A percentile compares a stretch with the other conserved stretches of the same genome.
These are phyloP conservation scores for Castanea crenata DNA, from an alignment of 306 rosid genomes.

Conservation along the genomic window DNA sequence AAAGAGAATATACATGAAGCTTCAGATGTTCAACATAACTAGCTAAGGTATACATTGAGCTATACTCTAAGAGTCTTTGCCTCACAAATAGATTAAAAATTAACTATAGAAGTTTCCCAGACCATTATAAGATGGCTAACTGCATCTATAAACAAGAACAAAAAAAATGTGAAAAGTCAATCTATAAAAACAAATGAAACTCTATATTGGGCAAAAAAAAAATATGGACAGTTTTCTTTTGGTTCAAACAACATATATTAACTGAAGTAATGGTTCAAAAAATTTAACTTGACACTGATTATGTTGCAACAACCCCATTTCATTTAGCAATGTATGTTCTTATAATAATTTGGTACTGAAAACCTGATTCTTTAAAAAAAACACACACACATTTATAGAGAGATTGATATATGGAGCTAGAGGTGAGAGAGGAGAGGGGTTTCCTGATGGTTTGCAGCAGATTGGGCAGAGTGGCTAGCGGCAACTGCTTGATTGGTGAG, in stretches of 20 bases:
- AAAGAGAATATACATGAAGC: not conserved
- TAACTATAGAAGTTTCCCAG: not conserved
- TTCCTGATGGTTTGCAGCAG: too few relatives aligned
- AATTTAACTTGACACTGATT: not conserved
- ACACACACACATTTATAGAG: not conserved
- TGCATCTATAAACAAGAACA: too few relatives aligned
- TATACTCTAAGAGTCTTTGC: not conserved
- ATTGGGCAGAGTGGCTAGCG: too few relatives aligned
- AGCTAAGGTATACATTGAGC: not conserved
- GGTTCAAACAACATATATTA: too few relatives aligned
- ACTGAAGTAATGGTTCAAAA: not conserved
- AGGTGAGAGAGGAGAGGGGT: too few relatives aligned
- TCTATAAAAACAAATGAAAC: not conserved
- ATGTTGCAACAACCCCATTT: not conserved
- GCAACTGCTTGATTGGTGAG: too few relatives aligned
- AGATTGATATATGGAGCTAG: not conserved
- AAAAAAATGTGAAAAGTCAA: not conserved
- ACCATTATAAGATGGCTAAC: not conserved
- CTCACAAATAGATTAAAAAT: not conserved
- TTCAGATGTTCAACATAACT: not conserved
- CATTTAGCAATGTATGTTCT: not conserved
- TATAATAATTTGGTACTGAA: too few relatives aligned
- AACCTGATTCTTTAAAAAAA: not conserved
- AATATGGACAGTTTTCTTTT: not conserved
- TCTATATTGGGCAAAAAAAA: not conserved